phyloP scores from a whole-genome alignment of 768 basidiomycete genomes.

The Boletus rex-veris region DNA sequence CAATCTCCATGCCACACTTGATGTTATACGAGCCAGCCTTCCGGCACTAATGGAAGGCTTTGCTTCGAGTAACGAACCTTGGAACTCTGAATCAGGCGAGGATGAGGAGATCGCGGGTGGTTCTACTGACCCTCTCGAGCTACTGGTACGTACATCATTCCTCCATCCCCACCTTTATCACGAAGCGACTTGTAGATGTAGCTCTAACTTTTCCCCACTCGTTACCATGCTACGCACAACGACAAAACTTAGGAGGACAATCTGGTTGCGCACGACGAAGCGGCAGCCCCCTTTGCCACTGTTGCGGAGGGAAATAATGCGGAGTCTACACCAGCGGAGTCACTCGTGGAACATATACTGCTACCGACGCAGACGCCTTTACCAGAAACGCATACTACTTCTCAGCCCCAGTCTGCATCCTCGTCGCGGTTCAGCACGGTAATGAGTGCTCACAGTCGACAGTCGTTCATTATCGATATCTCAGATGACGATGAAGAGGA shows the following conservation, averaged over 20 bases:
- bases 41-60: constrained; percentile 30
- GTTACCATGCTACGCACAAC: constrained; percentile 10
- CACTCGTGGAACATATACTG: neutral
- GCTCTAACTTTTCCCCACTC: constrained; percentile 27
- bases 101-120: constrained; percentile 22
- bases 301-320: neutral
- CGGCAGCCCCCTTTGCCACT: neutral
- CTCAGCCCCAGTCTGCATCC: constrained; percentile 5
- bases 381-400: constrained; percentile 6
- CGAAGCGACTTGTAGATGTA: constrained; percentile 28
- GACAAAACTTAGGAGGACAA: constrained; percentile 14
- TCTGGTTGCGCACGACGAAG: constrained; percentile 5
- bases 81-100: constrained; percentile 33
- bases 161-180: constrained; percentile 24
- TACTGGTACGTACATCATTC: constrained; percentile 21
- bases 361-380: neutral
- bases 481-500: constrained; percentile 31
- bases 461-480: constrained; percentile 32
- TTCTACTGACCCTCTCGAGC: constrained; percentile 14
- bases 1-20: constrained; percentile 41
- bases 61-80: constrained; percentile 5
- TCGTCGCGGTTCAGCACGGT: constrained; percentile 28
- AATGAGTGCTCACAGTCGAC: constrained; percentile 19
- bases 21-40: constrained; percentile 33
- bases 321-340: constrained; percentile 2